Conservation (phyloP, 2,329 filamentous ascomycete species). For the Fusarium armeniacum region DNA sequence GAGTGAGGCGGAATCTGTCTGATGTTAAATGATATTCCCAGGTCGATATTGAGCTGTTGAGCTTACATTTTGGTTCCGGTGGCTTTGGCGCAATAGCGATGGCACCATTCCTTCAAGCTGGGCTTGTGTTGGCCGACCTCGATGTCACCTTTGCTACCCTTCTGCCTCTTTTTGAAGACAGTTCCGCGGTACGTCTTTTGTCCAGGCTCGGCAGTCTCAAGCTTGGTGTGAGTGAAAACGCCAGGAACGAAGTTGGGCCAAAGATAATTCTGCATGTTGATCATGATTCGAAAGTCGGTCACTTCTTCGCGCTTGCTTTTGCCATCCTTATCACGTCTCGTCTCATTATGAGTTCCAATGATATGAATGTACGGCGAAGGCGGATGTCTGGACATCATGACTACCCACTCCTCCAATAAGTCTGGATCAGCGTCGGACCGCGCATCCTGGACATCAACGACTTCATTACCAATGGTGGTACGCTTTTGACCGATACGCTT, state of each 20-base stretch:
- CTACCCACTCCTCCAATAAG: conserved; percentile 33
- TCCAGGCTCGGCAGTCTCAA: conserved; percentile 31
- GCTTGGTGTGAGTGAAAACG: conserved; percentile 1
- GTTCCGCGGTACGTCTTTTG: conserved; percentile 46
- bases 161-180: conserved; percentile 31
- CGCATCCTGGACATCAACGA: conserved; percentile 24
- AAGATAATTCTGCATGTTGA: conserved; percentile 43
- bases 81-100: conserved; percentile 41
- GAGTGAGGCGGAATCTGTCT: conserved; percentile 35
- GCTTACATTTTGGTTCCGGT: conserved; percentile 37
- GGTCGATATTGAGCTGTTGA: accelerated
- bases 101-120: conserved; percentile 42
- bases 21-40: neutral
- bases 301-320: conserved; percentile 34
- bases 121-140: conserved; percentile 43
- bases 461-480: conserved; percentile 36
- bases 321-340: conserved; percentile 32
- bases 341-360: conserved; percentile 32
- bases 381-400: conserved; percentile 26
- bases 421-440: conserved; percentile 36
- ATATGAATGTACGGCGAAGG: conserved; percentile 44
- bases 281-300: conserved; percentile 39
- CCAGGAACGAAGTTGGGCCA: conserved; percentile 37
- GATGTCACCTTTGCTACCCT: conserved; percentile 32
- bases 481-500: conserved; percentile 35